Conservation (phyloP, 257 asterid genomes). For the Salvia miltiorrhiza region DNA sequence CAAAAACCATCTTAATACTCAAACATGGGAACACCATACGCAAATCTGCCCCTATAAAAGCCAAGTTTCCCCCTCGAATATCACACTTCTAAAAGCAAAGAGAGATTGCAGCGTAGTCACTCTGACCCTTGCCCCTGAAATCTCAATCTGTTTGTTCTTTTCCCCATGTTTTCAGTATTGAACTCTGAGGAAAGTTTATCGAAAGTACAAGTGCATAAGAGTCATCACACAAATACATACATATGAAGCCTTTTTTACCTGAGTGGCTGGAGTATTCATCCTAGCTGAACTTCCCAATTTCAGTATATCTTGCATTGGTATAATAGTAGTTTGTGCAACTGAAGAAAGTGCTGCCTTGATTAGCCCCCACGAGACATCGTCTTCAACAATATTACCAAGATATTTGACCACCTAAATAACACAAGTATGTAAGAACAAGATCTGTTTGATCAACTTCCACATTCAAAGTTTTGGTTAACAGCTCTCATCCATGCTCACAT, state of each 20-base stretch:
- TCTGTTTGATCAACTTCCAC: neutral
- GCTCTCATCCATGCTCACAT: conserved; percentile 45
- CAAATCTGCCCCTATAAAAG: neutral
- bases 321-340: conserved; percentile 75
- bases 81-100: neutral
- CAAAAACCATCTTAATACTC: neutral
- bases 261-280: conserved; percentile 96
- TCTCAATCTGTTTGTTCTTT: neutral
- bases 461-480: conserved; percentile 8
- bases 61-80: neutral
- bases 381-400: conserved; percentile 53
- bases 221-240: neutral
- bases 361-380: conserved; percentile 81
- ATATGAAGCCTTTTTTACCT: conserved; percentile 35
- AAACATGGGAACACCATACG: neutral
- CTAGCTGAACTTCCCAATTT: conserved; percentile 84
- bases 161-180: neutral
- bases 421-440: conserved; percentile 20
- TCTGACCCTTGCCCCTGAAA: neutral
- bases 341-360: conserved; percentile 83
- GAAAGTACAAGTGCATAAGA: neutral
- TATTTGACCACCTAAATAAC: conserved; percentile 61
- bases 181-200: neutral
- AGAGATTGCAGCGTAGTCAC: neutral
- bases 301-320: conserved; percentile 96